Percentiles rank a stretch among this genome's conserved stretches.
These are phyloP conservation scores for Colletotrichum sp. DNA, from an alignment of 2,329 filamentous ascomycete species.

Conservation along the genomic window DNA sequence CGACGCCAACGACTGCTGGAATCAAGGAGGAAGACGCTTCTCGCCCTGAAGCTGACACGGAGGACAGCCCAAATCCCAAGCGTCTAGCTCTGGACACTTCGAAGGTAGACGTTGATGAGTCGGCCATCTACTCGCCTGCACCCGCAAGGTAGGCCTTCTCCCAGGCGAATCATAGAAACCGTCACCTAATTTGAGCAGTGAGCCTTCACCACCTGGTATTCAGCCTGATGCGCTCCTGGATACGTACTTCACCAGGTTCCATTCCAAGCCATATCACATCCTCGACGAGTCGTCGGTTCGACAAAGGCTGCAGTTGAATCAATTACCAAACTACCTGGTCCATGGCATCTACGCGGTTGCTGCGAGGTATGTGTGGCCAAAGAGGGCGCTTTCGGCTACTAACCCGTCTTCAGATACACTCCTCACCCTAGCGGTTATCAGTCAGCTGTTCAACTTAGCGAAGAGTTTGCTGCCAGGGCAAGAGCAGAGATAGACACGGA, in stretches of 20 bases:
- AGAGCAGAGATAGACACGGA: constrained; percentile 77
- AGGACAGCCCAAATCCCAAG: constrained; percentile 46
- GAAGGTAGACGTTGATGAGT: constrained; percentile 38
- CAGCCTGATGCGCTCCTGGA: constrained; percentile 72
- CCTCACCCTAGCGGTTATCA: constrained; percentile 71
- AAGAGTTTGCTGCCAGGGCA: constrained; percentile 75
- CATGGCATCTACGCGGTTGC: constrained; percentile 67
- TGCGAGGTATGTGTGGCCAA: constrained; percentile 54
- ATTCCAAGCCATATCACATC: constrained; percentile 83
- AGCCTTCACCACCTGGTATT: constrained; percentile 48
- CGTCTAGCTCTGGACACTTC: constrained; percentile 40
- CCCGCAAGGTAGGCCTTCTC: constrained; percentile 36
- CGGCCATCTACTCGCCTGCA: constrained; percentile 48
- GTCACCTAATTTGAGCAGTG: constrained; percentile 36
- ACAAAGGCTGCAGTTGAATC: constrained; percentile 72
- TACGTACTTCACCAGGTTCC: constrained; percentile 79
- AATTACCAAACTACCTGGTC: constrained; percentile 62
- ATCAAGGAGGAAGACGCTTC: constrained; percentile 28
- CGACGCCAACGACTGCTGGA: constrained; percentile 23
- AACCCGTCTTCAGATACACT: constrained; percentile 63
- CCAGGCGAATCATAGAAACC: background rate
- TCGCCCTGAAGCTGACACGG: constrained; percentile 27
- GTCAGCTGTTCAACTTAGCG: constrained; percentile 69
- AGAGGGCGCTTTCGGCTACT: constrained; percentile 6
- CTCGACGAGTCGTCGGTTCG: constrained; percentile 78